Conservation (phyloP, 78 protist species). For the Creolimax fragrantissima region DNA sequence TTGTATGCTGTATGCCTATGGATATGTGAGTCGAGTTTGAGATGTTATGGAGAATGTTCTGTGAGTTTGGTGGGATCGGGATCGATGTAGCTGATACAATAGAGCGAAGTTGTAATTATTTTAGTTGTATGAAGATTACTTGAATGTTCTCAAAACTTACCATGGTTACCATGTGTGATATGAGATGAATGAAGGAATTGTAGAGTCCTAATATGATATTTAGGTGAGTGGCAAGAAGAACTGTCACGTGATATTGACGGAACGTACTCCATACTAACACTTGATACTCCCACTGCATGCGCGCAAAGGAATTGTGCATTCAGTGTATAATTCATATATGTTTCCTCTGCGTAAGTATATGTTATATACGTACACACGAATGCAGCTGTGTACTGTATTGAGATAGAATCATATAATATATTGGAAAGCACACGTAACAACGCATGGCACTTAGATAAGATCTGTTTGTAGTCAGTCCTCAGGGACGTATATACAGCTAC, state of each 20-base stretch:
- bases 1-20: too few relatives aligned
- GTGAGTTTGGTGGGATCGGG: too few relatives aligned
- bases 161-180: neutral
- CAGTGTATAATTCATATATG: neutral
- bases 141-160: too few relatives aligned
- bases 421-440: neutral
- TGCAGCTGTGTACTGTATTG: neutral
- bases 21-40: too few relatives aligned
- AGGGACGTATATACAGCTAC: neutral
- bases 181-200: neutral
- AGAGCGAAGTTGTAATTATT: too few relatives aligned
- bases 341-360: neutral
- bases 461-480: neutral
- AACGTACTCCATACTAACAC: too few relatives aligned
- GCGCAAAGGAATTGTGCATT: too few relatives aligned
- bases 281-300: too few relatives aligned
- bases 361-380: neutral
- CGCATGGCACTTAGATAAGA: neutral
- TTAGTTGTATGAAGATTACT: too few relatives aligned
- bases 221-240: neutral
- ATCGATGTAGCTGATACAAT: too few relatives aligned
- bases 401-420: neutral
- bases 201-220: neutral
- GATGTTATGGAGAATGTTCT: too few relatives aligned
- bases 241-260: neutral